A percentile compares a stretch with the other conserved stretches of the same genome.
Evolutionary conservation across 345 rosid species (phyloP).

Genomic region (Moringa oleifera): DNA sequence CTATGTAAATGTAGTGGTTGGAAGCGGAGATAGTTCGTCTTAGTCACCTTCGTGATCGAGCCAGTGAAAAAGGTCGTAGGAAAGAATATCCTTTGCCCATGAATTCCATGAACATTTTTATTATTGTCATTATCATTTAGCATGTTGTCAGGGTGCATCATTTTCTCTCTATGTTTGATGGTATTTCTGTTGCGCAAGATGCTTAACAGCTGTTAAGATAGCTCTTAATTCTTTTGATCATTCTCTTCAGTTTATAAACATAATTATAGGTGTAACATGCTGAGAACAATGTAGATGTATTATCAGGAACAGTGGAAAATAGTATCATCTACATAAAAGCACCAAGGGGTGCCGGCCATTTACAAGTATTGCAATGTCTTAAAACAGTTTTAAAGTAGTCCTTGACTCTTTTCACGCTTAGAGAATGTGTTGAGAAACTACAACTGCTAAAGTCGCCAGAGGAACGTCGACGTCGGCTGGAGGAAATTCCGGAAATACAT

Average conservation of each 20-base stretch:
- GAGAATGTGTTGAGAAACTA: conserved; percentile 98
- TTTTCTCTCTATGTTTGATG: background rate
- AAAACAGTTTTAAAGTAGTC: conserved; percentile 24
- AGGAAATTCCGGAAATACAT: conserved; percentile 94
- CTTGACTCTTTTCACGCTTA: conserved; percentile 81
- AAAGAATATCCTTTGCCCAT: conserved; percentile 89
- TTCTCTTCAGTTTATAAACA: background rate
- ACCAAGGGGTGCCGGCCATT: too few relatives aligned
- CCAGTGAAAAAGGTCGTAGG: conserved; percentile 88
- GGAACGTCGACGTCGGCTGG: conserved; percentile 91
- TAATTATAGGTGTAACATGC: too few relatives aligned
- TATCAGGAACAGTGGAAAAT: too few relatives aligned
- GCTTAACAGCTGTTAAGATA: background rate
- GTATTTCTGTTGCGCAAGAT: too few relatives aligned
- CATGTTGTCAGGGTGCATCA: background rate
- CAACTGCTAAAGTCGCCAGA: conserved; percentile 88
- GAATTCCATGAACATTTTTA: background rate
- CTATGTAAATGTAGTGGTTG: conserved; percentile 58
- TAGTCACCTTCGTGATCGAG: conserved; percentile 98
- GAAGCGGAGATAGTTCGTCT: conserved; percentile 81
- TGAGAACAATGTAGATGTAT: background rate
- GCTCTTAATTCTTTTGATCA: background rate
- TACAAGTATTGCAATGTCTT: too few relatives aligned
- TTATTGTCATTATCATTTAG: background rate
- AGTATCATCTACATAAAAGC: too few relatives aligned